Conservation (phyloP, 805 yeast species). For the Hemisphaericaspora nanyangensis region DNA sequence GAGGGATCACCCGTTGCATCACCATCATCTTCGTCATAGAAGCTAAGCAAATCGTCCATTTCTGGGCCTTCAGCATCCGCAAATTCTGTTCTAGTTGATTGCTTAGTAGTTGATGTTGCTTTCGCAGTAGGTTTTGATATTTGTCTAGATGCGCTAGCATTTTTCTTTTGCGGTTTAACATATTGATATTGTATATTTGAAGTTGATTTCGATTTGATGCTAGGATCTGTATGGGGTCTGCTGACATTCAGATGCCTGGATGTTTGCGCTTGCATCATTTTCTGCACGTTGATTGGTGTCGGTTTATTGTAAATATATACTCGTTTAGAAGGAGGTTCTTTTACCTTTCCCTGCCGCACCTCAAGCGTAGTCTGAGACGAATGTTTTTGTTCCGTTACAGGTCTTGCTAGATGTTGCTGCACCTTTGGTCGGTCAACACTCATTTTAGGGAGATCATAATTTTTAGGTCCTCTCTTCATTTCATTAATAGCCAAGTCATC, state of each 20-base stretch:
- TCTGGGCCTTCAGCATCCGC: constrained; percentile 16
- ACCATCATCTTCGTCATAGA: constrained; percentile 22
- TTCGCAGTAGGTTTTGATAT: background rate
- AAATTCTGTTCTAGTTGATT: constrained; percentile 1
- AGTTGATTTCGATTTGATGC: constrained; percentile 3
- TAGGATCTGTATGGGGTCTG: constrained; percentile 9
- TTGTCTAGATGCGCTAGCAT: background rate
- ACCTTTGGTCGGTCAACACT: background rate
- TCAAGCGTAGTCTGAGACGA: constrained; percentile 23
- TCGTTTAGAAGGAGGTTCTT: constrained; percentile 1
- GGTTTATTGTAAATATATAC: constrained; percentile 35
- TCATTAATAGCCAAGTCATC: constrained; percentile 12
- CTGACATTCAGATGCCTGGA: constrained; percentile 3
- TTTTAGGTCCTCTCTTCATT: constrained; percentile 2
- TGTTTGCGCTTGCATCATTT: constrained; percentile 23
- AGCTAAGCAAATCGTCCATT: constrained; percentile 23
- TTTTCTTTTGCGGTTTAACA: background rate
- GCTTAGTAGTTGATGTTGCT: background rate
- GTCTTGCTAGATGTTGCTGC: background rate
- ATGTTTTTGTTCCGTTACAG: constrained; percentile 3
- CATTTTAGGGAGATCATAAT: background rate
- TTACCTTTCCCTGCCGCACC: constrained; percentile 8
- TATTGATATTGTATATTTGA: background rate
- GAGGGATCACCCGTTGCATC: constrained; percentile 19
- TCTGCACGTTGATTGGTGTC: constrained; percentile 33